These are phyloP conservation scores for Hypoxylon sp. DNA, from an alignment of 2,329 filamentous ascomycete genomes.

Conservation along the genomic window DNA sequence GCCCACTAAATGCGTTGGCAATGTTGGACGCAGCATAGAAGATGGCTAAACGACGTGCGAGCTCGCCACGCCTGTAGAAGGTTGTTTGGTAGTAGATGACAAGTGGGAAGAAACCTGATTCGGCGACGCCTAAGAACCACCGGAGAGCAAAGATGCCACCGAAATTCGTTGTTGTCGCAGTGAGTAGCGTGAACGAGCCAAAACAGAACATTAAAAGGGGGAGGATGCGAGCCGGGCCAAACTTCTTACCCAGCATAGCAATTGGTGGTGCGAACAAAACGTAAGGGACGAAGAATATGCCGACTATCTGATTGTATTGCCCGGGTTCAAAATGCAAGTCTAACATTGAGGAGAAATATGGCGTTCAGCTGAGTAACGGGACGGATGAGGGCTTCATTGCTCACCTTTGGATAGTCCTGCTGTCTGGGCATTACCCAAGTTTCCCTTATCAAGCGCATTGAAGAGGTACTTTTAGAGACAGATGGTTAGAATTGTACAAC, in stretches of 20 bases:
- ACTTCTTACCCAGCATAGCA: constrained; percentile 77
- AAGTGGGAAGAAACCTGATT: constrained; percentile 78
- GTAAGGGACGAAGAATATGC: constrained; percentile 81
- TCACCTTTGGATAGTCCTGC: constrained; percentile 61
- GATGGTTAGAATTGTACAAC: constrained; percentile 8
- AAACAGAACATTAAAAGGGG: constrained; percentile 77
- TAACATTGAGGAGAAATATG: constrained; percentile 32
- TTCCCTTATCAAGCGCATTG: constrained; percentile 66
- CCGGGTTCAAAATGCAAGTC: constrained; percentile 72
- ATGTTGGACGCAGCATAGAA: constrained; percentile 85
- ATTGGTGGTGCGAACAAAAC: constrained; percentile 78
- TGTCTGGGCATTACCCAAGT: constrained; percentile 71
- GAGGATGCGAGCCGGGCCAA: constrained; percentile 74
- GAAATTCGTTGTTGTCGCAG: constrained; percentile 71
- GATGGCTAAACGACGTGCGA: constrained; percentile 77
- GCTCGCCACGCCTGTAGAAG: constrained; percentile 80
- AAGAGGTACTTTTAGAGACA: constrained; percentile 56
- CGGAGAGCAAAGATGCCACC: constrained; percentile 75
- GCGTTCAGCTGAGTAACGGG: constrained; percentile 2
- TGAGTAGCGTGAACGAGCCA: constrained; percentile 74
- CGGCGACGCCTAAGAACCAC: constrained; percentile 79
- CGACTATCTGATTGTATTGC: constrained; percentile 78
- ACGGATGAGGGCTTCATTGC: constrained; percentile 12
- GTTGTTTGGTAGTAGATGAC: constrained; percentile 71
- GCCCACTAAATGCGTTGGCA: constrained; percentile 70